phyloP scores from a whole-genome alignment of 2,329 filamentous ascomycete species.

The Penicillium sp. region DNA sequence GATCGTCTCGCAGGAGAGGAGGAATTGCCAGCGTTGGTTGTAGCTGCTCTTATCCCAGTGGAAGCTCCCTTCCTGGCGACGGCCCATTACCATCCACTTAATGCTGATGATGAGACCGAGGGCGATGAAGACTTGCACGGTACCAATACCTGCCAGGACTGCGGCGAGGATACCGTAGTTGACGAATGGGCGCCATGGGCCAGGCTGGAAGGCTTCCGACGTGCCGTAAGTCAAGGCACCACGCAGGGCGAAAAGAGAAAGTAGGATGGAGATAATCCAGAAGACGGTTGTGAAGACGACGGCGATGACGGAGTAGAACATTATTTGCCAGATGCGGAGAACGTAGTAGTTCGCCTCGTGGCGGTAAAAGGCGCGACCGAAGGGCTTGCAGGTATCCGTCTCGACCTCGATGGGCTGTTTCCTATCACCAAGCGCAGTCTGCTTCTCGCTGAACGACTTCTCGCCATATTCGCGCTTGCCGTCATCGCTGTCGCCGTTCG shows the following conservation, averaged over 20 bases:
- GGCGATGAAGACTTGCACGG: conserved; percentile 46
- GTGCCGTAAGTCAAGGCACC: conserved; percentile 29
- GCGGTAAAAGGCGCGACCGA: conserved; percentile 58
- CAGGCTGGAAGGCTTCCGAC: conserved; percentile 17
- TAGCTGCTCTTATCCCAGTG: conserved; percentile 59
- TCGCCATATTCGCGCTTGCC: background rate
- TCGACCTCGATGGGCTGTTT: background rate
- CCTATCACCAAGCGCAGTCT: background rate
- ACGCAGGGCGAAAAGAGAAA: conserved; percentile 48
- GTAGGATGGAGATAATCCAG: conserved; percentile 50
- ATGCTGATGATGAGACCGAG: conserved; percentile 46
- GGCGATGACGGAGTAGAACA: conserved; percentile 51
- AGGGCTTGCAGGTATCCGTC: conserved; percentile 44
- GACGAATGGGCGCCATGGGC: conserved; percentile 43
- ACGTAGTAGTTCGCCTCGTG: conserved; percentile 53
- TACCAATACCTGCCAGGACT: conserved; percentile 35
- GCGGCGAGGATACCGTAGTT: conserved; percentile 25
- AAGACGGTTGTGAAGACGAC: conserved; percentile 50
- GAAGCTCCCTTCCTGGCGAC: conserved; percentile 53
- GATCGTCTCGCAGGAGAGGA: conserved; percentile 53
- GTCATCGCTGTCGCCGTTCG: conserved; percentile 8
- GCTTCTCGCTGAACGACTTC: background rate
- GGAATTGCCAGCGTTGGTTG: conserved; percentile 60
- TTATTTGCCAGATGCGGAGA: conserved; percentile 49
- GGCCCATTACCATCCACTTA: conserved; percentile 56